These are phyloP conservation scores for Phylloporus rhodoxanthus DNA, from an alignment of 768 basidiomycete genomes.

Conservation along the genomic window DNA sequence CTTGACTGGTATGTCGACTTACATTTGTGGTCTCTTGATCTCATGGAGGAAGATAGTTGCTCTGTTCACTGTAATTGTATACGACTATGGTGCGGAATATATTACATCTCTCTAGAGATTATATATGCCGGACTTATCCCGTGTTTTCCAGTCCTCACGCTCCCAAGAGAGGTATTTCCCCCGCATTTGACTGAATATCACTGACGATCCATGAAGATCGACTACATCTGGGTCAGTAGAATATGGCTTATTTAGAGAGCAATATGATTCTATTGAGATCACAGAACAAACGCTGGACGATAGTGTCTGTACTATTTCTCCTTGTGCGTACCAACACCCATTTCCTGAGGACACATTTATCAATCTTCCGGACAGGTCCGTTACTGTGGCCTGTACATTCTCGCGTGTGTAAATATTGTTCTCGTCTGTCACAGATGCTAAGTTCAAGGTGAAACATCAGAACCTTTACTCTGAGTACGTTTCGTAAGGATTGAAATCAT, in stretches of 20 bases:
- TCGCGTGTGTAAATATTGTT: neutral
- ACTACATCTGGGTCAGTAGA: slow-evolving; percentile 4
- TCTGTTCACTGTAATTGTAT: slow-evolving; percentile 4
- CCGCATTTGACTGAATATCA: neutral
- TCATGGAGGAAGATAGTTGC: slow-evolving; percentile 2
- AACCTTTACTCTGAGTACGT: neutral
- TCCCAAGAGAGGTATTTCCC: neutral
- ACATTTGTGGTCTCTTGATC: neutral
- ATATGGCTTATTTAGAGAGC: neutral
- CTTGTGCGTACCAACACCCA: neutral
- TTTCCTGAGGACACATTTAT: neutral
- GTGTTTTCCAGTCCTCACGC: neutral
- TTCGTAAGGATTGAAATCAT: neutral
- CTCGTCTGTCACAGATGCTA: neutral
- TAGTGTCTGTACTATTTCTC: neutral
- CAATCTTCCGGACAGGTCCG: neutral
- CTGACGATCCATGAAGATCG: neutral
- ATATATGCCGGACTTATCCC: neutral
- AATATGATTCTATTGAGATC: neutral
- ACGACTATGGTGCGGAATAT: slow-evolving; percentile 8
- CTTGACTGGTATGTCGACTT: neutral
- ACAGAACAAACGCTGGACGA: slow-evolving; percentile 2
- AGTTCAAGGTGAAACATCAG: neutral
- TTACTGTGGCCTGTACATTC: slow-evolving; percentile 1
- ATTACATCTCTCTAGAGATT: neutral